Evolutionary conservation across 345 rosid genomes (phyloP), one percentile per base, ranked within the genome.

Genomic region (Crucihimalaya himalaica): DNA sequence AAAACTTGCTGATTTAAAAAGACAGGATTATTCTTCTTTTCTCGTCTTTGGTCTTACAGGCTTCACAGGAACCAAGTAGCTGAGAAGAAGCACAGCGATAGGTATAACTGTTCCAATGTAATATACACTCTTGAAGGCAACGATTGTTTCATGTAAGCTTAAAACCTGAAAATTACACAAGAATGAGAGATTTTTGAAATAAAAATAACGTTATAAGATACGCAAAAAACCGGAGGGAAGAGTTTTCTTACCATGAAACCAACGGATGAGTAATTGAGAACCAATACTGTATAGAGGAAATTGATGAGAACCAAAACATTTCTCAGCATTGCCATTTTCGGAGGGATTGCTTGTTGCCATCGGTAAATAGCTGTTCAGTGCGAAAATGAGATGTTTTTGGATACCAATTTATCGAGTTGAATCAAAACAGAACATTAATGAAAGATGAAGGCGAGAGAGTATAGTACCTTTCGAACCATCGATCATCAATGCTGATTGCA

Each of bases 401-500:
- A 6, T 21, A 19, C 1, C 16, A 2, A 27, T 27, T 3, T 48
- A 28, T 45, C 0, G 3, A 4, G 18, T 8, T 12, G 20, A 25
- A 18, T 46, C 4, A 19, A 2, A 23, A 29, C 31, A 51, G 31
- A 32, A 37, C 14, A 27, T 35, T 21, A 68, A 12, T 20, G 47
- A 42, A 28, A 40, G 14, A 47, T 18, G 37, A 57, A 28, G 19
- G 46, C 9, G 0, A n/a, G n/a, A n/a, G 51, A 25, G 34, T 32
- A 14, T 40, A 7, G 8, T 71, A 94, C 98, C 98, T 85, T 86
- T 86, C 29, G 98, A 94, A 63, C 97, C 97, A 25, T 92, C 90
- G 67, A 94, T 94, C 97, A 94, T 88, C 79, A 94, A 75, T 15
- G 98, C 98, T 2, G 98, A 94, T 74, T 94, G 97, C 55, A 89